Base-by-base conservation (phyloP, 2,329 filamentous ascomycete species). In the Monilinia vaccinii-corymbosi region DNA sequence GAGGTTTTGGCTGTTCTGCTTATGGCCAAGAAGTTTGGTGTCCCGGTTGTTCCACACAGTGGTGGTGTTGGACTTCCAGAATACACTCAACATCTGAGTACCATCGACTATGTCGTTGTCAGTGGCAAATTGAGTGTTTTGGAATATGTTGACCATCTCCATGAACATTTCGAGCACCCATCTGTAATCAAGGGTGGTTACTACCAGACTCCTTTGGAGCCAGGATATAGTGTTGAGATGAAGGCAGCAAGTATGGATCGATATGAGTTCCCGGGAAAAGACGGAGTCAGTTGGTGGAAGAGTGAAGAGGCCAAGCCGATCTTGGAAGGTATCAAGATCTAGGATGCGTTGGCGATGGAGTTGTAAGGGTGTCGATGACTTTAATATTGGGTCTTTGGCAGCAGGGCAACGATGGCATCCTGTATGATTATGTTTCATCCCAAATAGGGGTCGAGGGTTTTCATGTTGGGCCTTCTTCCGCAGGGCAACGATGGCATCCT, bases 181-280 rank as follows among this genome's bases (percentile, higher is more conserved):
- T 82, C 85, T 2, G 81, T 86, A 60, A 90, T 96, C 69, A 84
- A 86, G 75, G 86, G 91, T 66, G 92, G 91, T 4, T 94, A 91
- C 75, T 95, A 95, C 76, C 87, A 88, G 66, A 96, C 92, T 1
- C 91, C 92, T 0, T 86, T 77, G 64, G 85, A 91, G 71, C 81
- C 91, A 0, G 91, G 91, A 0, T 96, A 96, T 74, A 92, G 88
- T 70, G 91, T 96, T 2, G 90, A 96, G 82, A 96, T 96, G 91
- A 93, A 89, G 82, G 75, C 84, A 14, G 88, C 86, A 66, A 94
- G 89, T 73, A 94, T 96, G 90, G 88, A 91, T 65, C 75, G 74
- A 67, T 96, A 81, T 71, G 80, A 81, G 53, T 96, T 84, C 73
- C 91, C 91, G 1, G 90, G 91, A 9, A 56, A 56, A 42, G 82